A percentile compares a stretch with the other conserved stretches of the same genome.
Evolutionary conservation across 176 grass and related monocot genomes (phyloP).

Genomic region (Bonia amplexicaulis): DNA sequence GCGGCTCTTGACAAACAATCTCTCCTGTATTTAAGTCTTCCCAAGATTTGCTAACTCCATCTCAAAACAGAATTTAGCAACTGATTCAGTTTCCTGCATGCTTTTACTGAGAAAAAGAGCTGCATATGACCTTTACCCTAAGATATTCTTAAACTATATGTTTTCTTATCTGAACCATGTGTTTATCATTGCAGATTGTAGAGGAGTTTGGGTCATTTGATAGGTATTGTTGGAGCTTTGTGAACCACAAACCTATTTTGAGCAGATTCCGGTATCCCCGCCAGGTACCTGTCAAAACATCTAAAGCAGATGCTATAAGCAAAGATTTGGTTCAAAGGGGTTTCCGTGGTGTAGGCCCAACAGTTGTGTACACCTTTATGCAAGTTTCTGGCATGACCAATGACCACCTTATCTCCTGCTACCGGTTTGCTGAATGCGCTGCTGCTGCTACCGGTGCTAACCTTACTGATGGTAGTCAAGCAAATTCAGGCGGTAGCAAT

Average conservation of each 20-base stretch:
- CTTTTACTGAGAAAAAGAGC: neutral
- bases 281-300: constrained; percentile 81
- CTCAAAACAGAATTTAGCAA: neutral
- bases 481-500: constrained; percentile 18
- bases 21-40: neutral
- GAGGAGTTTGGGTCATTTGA: constrained; percentile 92
- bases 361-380: constrained; percentile 94
- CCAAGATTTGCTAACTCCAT: neutral
- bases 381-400: constrained; percentile 87
- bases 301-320: constrained; percentile 91
- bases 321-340: constrained; percentile 89
- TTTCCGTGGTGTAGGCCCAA: constrained; percentile 77
- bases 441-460: constrained; percentile 12
- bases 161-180: constrained; percentile 6
- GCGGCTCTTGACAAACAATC: neutral
- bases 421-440: constrained; percentile 65
- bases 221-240: constrained; percentile 87
- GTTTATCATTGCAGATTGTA: constrained; percentile 38
- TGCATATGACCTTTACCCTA: neutral
- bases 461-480: constrained; percentile 20
- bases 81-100: neutral
- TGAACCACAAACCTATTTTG: constrained; percentile 74
- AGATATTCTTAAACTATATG: neutral
- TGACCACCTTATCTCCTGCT: constrained; percentile 83
- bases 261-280: constrained; percentile 84